Conservation (phyloP, 2,329 filamentous ascomycete species). For the Penicillium frequentans region DNA sequence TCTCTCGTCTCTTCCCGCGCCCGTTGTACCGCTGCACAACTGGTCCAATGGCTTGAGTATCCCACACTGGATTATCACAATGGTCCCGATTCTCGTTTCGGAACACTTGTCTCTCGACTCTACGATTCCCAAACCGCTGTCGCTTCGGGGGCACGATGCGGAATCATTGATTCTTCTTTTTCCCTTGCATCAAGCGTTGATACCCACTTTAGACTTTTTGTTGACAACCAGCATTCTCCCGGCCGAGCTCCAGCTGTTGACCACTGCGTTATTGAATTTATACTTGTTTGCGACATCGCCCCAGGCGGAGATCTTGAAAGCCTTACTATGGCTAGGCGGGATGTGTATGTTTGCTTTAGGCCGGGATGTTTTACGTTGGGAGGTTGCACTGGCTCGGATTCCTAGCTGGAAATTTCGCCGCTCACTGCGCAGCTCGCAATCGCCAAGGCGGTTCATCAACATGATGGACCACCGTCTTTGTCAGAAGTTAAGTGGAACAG, state of each 20-base stretch:
- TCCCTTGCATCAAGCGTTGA: conserved; percentile 77
- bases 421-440: conserved; percentile 41
- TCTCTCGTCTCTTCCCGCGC: conserved; percentile 71
- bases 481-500: conserved; percentile 48
- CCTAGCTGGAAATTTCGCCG: conserved; percentile 86
- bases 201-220: conserved; percentile 71
- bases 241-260: conserved; percentile 84
- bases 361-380: conserved; percentile 74
- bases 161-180: conserved; percentile 69
- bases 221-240: conserved; percentile 86
- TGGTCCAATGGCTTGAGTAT: conserved; percentile 60
- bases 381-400: conserved; percentile 79
- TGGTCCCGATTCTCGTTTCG: conserved; percentile 63
- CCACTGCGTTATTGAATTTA: conserved; percentile 77
- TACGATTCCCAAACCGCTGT: conserved; percentile 34
- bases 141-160: conserved; percentile 45
- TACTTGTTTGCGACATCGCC: conserved; percentile 75
- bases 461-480: conserved; percentile 48
- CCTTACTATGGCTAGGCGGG: conserved; percentile 81
- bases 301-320: conserved; percentile 81
- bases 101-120: conserved; percentile 41
- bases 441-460: conserved; percentile 41
- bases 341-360: conserved; percentile 72
- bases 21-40: conserved; percentile 67
- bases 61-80: conserved; percentile 77